These are phyloP conservation scores for Metarhizium humberi DNA, from an alignment of 2,329 filamentous ascomycete species.

Conservation along the genomic window DNA sequence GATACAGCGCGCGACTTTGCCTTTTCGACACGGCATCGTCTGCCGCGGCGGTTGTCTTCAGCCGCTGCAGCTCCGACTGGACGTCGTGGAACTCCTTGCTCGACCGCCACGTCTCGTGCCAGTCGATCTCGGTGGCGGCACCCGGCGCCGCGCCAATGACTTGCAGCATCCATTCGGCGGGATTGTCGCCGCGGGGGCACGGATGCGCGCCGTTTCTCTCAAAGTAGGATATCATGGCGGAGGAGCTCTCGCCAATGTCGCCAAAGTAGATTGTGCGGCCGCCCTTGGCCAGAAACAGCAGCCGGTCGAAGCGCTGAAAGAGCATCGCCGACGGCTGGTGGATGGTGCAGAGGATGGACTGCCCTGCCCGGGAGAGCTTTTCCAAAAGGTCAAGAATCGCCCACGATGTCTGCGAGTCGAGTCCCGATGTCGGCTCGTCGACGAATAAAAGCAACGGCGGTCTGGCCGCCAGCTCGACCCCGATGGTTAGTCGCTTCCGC, in stretches of 20 bases:
- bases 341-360: conserved; percentile 41
- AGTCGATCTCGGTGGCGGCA: conserved; percentile 23
- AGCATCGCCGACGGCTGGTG: conserved; percentile 34
- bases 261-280: conserved; percentile 38
- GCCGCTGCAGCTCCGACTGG: no score
- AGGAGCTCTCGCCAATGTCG: conserved; percentile 35
- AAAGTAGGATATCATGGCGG: conserved; percentile 46
- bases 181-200: conserved; percentile 42
- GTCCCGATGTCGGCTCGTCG: conserved; percentile 45
- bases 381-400: conserved; percentile 63
- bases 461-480: conserved; percentile 34
- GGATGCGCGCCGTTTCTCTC: conserved; percentile 42
- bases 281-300: conserved; percentile 45
- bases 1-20: conserved; percentile 24
- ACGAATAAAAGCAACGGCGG: conserved; percentile 41
- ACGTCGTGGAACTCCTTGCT: no score
- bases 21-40: background rate
- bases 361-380: conserved; percentile 46
- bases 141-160: conserved; percentile 13
- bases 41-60: no score
- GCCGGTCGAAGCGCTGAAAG: conserved; percentile 43
- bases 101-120: conserved; percentile 5
- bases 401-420: conserved; percentile 55
- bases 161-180: conserved; percentile 58
- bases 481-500: conserved; percentile 41